Percentiles rank a stretch among this genome's conserved stretches.
Conservation (phyloP, 1,139 yeast species). For the Saccharomyces hybrid region DNA sequence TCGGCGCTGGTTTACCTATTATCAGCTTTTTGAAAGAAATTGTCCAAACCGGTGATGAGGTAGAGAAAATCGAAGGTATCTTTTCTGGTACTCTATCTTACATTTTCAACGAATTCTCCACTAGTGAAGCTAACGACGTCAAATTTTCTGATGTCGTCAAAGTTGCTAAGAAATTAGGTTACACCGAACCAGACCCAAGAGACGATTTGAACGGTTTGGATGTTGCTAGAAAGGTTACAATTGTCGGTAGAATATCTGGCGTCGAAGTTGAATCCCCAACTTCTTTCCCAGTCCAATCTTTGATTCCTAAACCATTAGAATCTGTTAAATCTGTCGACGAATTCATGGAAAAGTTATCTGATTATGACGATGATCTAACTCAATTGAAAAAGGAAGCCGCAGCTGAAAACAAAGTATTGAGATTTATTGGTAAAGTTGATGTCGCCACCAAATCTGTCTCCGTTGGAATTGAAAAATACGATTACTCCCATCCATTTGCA, state of each 20-base stretch:
- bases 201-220: constrained; percentile 97
- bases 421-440: constrained; percentile 91
- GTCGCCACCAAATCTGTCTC: constrained; percentile 57
- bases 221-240: constrained; percentile 96
- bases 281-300: constrained; percentile 90
- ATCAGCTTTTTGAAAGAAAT: constrained; percentile 83
- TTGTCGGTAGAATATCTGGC: constrained; percentile 88
- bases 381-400: constrained; percentile 74
- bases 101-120: constrained; percentile 87
- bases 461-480: constrained; percentile 84
- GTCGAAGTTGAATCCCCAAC: constrained; percentile 80
- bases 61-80: constrained; percentile 88
- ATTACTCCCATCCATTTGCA: constrained; percentile 89
- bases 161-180: constrained; percentile 84
- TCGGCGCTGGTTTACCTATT: constrained; percentile 96
- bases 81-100: constrained; percentile 95
- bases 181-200: constrained; percentile 99
- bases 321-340: constrained; percentile 65
- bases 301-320: constrained; percentile 83
- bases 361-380: constrained; percentile 74
- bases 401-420: constrained; percentile 73
- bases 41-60: constrained; percentile 84
- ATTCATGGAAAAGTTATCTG: constrained; percentile 71
- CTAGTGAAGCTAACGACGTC: constrained; percentile 50
- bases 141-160: constrained; percentile 86